Evolutionary conservation across 2,329 filamentous ascomycete genomes (phyloP), one percentile per base, ranked within the genome.

Genomic region (Ceratocystis colombiana): DNA sequence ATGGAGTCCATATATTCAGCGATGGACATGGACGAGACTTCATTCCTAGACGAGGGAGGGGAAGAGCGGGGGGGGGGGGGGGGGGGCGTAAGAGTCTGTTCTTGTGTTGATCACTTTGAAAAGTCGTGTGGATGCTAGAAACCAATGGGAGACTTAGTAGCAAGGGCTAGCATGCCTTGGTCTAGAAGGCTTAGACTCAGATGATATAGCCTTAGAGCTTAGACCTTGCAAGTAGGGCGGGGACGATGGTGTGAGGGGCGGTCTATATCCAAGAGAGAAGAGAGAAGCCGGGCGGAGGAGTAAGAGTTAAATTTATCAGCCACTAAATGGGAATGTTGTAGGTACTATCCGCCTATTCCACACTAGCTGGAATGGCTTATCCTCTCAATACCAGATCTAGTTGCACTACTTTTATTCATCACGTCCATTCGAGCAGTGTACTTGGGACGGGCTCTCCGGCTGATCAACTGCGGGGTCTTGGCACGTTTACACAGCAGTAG

Each of bases 41-140:
- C 53, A 59, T 59, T 59, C 53, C 53, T 59, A n/a, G 22, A 53
- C 20, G 48, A 53, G 48, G 48, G 12, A 6, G 48, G 20, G 48
- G 48, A 33, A 33, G 30, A 33, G 30, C 1, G 12, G 8, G 20
- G n/a, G 46, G 46, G 46, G 46, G 30, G 4, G n/a, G 46, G n/a
- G 46, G 46, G 46, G 46, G 6, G 44, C 1, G 44, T 33, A 25
- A 22, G 53, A 17, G 53, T 5, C 28, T 33, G n/a, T 30, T 30
- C 17, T 57, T 15, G 10, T 57, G 53, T 7, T 33, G 53, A 22
- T 12, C 25, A 10, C 10, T 25, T 25, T 8, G 2, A 22, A 30
- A 33, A 28, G 28, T 17, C 8, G 25, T 2, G 28, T 37, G 53
- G 25, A 57, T 33, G n/a, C 10, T 2, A 28, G 28, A 7, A 30